Evolutionary conservation across 1,284 basidiomycete species (phyloP), one percentile per base, ranked within the genome.

Genomic region (Neolentinus lepideus): DNA sequence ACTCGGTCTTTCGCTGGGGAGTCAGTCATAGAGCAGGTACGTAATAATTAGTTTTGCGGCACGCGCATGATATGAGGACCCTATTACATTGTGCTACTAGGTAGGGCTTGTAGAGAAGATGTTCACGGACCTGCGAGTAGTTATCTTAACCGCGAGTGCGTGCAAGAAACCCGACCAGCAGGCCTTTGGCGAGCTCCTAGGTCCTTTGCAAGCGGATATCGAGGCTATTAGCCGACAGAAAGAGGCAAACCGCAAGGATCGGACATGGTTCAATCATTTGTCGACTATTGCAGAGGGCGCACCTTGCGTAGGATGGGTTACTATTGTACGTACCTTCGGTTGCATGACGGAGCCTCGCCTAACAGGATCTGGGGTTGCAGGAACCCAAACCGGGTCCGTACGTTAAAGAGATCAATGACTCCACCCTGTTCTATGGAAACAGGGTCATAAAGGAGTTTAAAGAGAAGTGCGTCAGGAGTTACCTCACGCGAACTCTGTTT

Each of bases 361-460:
- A 64, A 36, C 31, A 56, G 31, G 35, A 33, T n/a, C 24, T 36
- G 29, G 35, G 27, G 6, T 53, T 51, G 33, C 62, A 94, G 91
- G 80, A 85, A 59, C 80, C 84, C 16, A 93, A 92, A 66, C 96
- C 97, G 0, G 92, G 81, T 3, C 85, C 90, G 12, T 90, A 83
- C 63, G 78, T 98, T n/a, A 75, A 72, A 12, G 92, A 96, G 54
- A 84, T 90, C 71, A 96, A 91, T 71, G 94, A 98, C 54, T 84
- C 92, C 8, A 83, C 90, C 4, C 81, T 88, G 65, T 99, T 95
- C 74, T 99, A 94, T 70, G 86, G 87, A 12, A 94, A 98, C 68
- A 84, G 89, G 56, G 83, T 98, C 51, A 86, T 96, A 71, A 95
- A 96, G 71, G 92, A 96, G 62, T 91, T 80, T 78, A 98, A 94